These are phyloP conservation scores for Gynochthodes officinalis DNA, from an alignment of 257 asterid genomes.

Conservation along the genomic window DNA sequence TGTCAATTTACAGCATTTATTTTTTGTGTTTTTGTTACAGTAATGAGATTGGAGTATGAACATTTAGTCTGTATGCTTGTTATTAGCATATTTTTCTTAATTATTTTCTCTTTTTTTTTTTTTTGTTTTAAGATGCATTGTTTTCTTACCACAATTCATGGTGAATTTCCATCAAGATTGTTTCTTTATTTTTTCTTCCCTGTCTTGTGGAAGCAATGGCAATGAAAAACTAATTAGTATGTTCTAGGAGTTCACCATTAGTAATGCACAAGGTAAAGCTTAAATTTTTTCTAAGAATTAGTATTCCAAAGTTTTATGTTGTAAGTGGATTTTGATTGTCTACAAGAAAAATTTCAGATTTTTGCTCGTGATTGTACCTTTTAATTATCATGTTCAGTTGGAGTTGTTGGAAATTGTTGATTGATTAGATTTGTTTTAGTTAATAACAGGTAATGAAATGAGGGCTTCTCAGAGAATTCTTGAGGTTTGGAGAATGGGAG, in stretches of 20 bases:
- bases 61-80: neutral
- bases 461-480: constrained; percentile 22
- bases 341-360: neutral
- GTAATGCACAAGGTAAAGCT: too few species aligned
- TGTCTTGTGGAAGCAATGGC: too few species aligned
- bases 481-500: constrained; percentile 62
- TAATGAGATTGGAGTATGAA: neutral
- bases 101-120: too few species aligned
- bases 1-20: too few species aligned
- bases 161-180: too few species aligned
- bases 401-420: neutral
- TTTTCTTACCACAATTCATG: too few species aligned
- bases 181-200: too few species aligned
- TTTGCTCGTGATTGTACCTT: neutral
- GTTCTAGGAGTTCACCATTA: too few species aligned
- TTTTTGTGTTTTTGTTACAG: neutral
- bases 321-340: neutral
- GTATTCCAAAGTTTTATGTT: neutral
- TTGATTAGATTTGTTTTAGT: neutral
- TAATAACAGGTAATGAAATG: constrained; percentile 22
- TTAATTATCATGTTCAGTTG: too few species aligned
- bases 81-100: neutral
- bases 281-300: neutral
- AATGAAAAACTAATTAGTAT: too few species aligned
- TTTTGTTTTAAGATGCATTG: neutral